Evolutionary conservation across 2,329 filamentous ascomycete genomes (phyloP).

Genomic region (Akanthomyces dipterigenus): DNA sequence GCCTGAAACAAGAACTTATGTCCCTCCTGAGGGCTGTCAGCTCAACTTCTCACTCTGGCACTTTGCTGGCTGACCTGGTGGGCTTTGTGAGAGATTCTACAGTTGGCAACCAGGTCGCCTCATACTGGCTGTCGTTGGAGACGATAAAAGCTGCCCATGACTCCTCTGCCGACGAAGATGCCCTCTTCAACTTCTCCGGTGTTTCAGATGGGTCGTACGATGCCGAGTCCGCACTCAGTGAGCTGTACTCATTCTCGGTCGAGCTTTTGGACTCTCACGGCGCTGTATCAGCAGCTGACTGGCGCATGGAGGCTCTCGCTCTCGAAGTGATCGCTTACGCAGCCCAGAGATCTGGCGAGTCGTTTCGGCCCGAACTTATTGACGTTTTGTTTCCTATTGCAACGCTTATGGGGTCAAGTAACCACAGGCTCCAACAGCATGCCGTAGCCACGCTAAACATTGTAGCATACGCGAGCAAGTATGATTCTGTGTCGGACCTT

Average conservation of each 20-base stretch:
- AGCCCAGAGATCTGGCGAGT: constrained; percentile 56
- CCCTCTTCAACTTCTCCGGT: constrained; percentile 54
- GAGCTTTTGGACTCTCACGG: constrained; percentile 50
- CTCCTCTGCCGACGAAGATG: constrained; percentile 50
- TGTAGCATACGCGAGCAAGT: constrained; percentile 69
- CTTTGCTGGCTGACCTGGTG: constrained; percentile 59
- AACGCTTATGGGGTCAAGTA: constrained; percentile 72
- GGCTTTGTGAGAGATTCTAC: constrained; percentile 52
- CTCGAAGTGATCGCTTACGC: constrained; percentile 75
- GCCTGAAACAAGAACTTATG: constrained; percentile 50
- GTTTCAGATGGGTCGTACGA: constrained; percentile 30
- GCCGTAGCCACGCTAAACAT: constrained; percentile 78
- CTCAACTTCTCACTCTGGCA: constrained; percentile 50
- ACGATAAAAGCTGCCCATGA: constrained; percentile 54
- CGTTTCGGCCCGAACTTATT: constrained; percentile 79
- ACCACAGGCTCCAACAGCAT: constrained; percentile 64
- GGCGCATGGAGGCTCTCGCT: constrained; percentile 70
- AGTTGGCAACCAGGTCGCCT: constrained; percentile 56
- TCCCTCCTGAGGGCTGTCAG: constrained; percentile 52
- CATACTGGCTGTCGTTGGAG: constrained; percentile 75
- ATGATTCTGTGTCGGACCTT: constrained; percentile 65
- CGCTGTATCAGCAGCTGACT: constrained; percentile 49
- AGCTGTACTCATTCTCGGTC: constrained; percentile 65
- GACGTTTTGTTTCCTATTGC: constrained; percentile 89
- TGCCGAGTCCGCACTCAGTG: constrained; percentile 46